These are phyloP conservation scores for Fraxinus platypoda DNA, from an alignment of 305 asterid genomes.

Conservation along the genomic window DNA sequence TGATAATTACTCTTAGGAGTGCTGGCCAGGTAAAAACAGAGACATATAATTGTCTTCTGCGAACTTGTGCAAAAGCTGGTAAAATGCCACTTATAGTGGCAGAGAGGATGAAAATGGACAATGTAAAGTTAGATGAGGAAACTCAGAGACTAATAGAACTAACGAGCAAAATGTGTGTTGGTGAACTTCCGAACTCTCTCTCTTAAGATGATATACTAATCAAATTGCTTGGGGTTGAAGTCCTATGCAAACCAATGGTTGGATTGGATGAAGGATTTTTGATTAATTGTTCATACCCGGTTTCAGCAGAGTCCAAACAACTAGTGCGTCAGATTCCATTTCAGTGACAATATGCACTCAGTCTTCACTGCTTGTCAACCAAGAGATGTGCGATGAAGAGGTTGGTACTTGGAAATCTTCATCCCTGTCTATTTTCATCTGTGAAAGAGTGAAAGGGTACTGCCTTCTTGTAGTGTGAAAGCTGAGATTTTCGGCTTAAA, in stretches of 20 bases:
- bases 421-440: neutral
- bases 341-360: neutral
- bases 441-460: neutral
- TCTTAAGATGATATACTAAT: constrained; percentile 22
- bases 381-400: neutral
- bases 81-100: constrained; percentile 70
- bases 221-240: neutral
- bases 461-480: neutral
- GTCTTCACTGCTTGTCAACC: neutral
- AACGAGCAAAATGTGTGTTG: constrained; percentile 64
- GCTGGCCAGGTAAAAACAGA: constrained; percentile 55
- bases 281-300: neutral
- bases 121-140: constrained; percentile 56
- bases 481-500: neutral
- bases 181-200: constrained; percentile 55
- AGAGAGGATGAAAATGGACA: constrained; percentile 86
- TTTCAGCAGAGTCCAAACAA: neutral
- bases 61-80: constrained; percentile 69
- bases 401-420: neutral
- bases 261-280: neutral
- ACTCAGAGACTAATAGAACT: constrained; percentile 47
- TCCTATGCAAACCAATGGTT: neutral
- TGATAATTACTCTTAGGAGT: constrained; percentile 54
- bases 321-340: neutral
- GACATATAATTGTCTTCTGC: constrained; percentile 61